Evolutionary conservation across 257 asterid genomes (phyloP).

Genomic region (Euphrasia confusa): DNA sequence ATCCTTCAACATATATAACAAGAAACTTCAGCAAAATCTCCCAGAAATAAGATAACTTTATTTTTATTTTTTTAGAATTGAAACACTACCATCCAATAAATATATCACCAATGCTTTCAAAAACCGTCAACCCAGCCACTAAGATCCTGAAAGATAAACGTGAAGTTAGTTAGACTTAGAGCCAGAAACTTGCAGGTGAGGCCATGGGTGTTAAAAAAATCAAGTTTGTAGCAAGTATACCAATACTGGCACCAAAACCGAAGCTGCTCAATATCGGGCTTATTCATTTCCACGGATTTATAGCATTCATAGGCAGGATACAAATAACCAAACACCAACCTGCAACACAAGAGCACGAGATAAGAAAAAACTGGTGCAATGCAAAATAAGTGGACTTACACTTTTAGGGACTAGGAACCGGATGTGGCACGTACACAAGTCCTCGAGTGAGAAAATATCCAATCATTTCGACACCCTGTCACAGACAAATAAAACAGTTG

Average conservation of each 20-base stretch:
- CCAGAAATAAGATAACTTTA: not conserved
- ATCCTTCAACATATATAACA: slow-evolving; percentile 48
- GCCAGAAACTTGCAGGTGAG: slow-evolving; percentile 19
- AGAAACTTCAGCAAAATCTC: slow-evolving; percentile 8
- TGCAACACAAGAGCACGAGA: slow-evolving; percentile 28
- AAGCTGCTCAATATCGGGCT: slow-evolving; percentile 80
- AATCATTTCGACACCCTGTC: slow-evolving; percentile 76
- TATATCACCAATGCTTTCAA: slow-evolving; percentile 74
- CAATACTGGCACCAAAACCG: slow-evolving; percentile 98
- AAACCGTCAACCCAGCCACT: slow-evolving; percentile 74
- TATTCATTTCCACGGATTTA: slow-evolving; percentile 80
- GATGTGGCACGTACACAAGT: slow-evolving; percentile 63
- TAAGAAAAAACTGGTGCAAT: slow-evolving; percentile 21
- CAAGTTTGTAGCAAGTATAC: slow-evolving; percentile 26
- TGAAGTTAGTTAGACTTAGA: slow-evolving; percentile 27
- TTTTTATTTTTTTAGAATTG: not conserved
- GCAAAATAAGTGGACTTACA: slow-evolving; percentile 14
- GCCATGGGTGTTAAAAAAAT: not conserved
- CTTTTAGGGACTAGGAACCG: slow-evolving; percentile 10
- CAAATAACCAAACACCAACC: slow-evolving; percentile 78
- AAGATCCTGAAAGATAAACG: slow-evolving; percentile 54
- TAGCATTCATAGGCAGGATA: slow-evolving; percentile 90
- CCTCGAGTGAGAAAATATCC: slow-evolving; percentile 81
- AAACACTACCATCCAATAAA: slow-evolving; percentile 69
- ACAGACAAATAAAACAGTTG: slow-evolving; percentile 25